phyloP scores from a whole-genome alignment of 2,329 filamentous ascomycete genomes.

The Cryphonectria radicalis region DNA sequence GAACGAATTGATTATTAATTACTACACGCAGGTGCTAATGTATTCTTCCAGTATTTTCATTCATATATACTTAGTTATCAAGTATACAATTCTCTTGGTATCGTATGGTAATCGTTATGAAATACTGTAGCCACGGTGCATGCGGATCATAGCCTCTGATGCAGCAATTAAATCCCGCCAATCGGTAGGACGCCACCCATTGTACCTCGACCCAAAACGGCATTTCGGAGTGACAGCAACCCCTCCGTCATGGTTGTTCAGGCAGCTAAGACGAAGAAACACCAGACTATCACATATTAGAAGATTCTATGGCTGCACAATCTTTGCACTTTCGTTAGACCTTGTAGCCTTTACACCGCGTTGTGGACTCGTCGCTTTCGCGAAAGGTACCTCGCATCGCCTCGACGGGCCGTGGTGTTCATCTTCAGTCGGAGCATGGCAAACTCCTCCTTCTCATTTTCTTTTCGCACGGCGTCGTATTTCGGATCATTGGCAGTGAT shows the following conservation, averaged over 20 bases:
- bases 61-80: too few species aligned
- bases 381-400: neutral
- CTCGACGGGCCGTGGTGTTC: conserved; percentile 10
- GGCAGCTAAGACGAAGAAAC: neutral
- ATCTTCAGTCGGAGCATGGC: too few species aligned
- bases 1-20: too few species aligned
- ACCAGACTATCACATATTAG: neutral
- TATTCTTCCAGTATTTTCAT: neutral
- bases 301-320: neutral
- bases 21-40: too few species aligned
- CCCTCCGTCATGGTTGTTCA: neutral
- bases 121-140: neutral
- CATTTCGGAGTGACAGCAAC: neutral
- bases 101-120: neutral
- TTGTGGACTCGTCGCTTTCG: neutral
- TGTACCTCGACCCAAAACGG: neutral
- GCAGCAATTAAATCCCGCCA: conserved; percentile 10
- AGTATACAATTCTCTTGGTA: neutral
- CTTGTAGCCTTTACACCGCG: neutral
- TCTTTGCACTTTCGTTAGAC: neutral
- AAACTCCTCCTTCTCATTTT: neutral
- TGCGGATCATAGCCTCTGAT: neutral
- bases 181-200: conserved; percentile 9
- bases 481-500: neutral
- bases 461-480: neutral